Evolutionary conservation across 2,329 filamentous ascomycete species (phyloP).

Genomic region (Phaeosphaeria sp.): DNA sequence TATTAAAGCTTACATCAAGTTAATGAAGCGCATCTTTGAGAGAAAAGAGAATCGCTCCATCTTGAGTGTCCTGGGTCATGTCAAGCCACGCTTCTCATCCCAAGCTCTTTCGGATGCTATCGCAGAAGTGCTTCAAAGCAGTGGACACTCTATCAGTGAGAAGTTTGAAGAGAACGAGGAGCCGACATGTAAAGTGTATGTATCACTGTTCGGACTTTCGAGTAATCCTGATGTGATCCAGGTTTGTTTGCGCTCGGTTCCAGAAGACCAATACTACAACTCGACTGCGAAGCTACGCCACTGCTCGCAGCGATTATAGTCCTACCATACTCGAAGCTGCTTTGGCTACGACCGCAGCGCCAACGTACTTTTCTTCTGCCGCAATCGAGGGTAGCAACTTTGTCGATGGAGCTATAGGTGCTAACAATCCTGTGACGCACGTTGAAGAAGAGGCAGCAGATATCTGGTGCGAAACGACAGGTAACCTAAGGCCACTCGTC

Average conservation of each 20-base stretch:
- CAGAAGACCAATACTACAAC: constrained; percentile 51
- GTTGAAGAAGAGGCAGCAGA: constrained; percentile 46
- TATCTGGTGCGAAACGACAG: constrained; percentile 14
- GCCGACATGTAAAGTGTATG: constrained; percentile 17
- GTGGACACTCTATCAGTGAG: constrained; percentile 4
- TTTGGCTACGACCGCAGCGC: constrained; percentile 39
- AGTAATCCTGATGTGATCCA: background rate
- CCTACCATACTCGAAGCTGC: constrained; percentile 34
- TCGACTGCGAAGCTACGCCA: constrained; percentile 41
- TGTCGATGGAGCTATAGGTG: constrained; percentile 48
- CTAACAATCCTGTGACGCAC: constrained; percentile 55
- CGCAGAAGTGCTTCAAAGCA: constrained; percentile 6
- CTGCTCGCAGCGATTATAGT: constrained; percentile 12
- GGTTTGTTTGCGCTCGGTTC: constrained; percentile 51
- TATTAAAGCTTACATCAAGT: constrained; percentile 19
- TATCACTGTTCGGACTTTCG: background rate
- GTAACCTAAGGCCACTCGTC: constrained; percentile 5
- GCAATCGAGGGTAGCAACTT: constrained; percentile 45
- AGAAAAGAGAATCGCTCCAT: constrained; percentile 12
- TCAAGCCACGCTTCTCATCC: constrained; percentile 19
- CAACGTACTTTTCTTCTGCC: constrained; percentile 44
- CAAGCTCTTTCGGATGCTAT: constrained; percentile 17
- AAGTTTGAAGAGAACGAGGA: constrained; percentile 10
- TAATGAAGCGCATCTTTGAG: constrained; percentile 13
- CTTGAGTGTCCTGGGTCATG: constrained; percentile 2